Conservation (phyloP, 2,329 filamentous ascomycete genomes). For the Colletotrichum lentis region DNA sequence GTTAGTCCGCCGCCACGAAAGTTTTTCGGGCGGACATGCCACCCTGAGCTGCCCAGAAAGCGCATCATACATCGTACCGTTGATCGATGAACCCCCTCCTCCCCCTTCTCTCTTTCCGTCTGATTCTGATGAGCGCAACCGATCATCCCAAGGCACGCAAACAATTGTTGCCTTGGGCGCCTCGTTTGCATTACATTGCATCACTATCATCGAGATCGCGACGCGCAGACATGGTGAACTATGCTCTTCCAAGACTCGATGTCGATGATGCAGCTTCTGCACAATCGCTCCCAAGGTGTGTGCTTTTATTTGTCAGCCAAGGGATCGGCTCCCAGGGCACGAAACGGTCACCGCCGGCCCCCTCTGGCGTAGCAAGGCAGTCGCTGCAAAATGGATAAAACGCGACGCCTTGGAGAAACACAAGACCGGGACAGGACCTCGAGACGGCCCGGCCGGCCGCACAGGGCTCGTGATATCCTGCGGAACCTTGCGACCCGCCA, state of each 20-base stretch:
- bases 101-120: too few species aligned
- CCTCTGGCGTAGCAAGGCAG: not conserved
- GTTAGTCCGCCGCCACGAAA: not conserved
- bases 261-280: not conserved
- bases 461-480: slow-evolving; percentile 15
- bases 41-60: not conserved
- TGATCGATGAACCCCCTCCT: too few species aligned
- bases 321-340: too few species aligned
- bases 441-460: slow-evolving; percentile 1
- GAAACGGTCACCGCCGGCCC: not conserved
- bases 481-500: slow-evolving; percentile 6
- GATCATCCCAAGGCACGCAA: not conserved
- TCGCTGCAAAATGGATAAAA: not conserved
- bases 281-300: not conserved
- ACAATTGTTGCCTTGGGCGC: not conserved
- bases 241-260: not conserved
- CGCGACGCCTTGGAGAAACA: not conserved
- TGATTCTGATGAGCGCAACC: not conserved
- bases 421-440: not conserved
- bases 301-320: too few species aligned
- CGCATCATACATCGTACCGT: too few species aligned
- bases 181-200: not conserved
- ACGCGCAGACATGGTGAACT: not conserved
- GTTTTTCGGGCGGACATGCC: too few species aligned
- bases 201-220: not conserved